Base-by-base conservation (phyloP, 2,329 filamentous ascomycete genomes). In the Cytospora paraplurivora region DNA sequence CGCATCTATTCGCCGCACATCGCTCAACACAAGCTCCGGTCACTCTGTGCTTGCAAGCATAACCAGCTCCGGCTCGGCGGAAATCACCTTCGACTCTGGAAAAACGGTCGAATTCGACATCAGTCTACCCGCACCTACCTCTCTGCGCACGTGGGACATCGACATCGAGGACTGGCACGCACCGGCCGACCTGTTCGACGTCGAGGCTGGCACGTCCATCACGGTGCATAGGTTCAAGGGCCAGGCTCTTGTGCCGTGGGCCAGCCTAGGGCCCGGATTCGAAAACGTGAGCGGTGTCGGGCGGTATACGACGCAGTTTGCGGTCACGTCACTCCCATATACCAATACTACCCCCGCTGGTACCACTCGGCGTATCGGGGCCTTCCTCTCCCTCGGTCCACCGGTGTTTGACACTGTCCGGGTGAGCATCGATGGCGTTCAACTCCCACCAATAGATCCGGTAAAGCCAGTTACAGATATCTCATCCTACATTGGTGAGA, bases 211-310 rank as follows among this genome's bases (percentile, higher is more conserved):
- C 38, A 54, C 58, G n/a, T 37, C 27, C 13, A 55, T 61, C 19
- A 61, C 58, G 15, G 32, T 61, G 12, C 50, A 61, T 41, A 54
- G 55, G 15, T 38, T 61, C 51, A 61, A 50, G 34, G 32, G 37
- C 38, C 58, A 61, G 8, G 32, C 58, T 5, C 58, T 55, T 21
- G 51, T 61, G 11, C 58, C 58, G 12, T 61, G 58, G 58, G 37
- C 51, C 13, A n/a, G 47, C 10, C 37, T 61, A 0, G 58, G 58
- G 12, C 32, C 58, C 35, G 58, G 58, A 10, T 61, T 61, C 21
- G 58, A 61, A n/a, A 61, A 21, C 17, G 59, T 65, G 21, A 62
- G 59, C 21, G 63, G 63, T 8, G 53, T 56, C 13, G 63, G 63
- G 0, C 60, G 60, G 17, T 65, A 65, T 41, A 52, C 51, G 32